Conservation (phyloP, 2,329 filamentous ascomycete genomes). For the Claviceps citrina region DNA sequence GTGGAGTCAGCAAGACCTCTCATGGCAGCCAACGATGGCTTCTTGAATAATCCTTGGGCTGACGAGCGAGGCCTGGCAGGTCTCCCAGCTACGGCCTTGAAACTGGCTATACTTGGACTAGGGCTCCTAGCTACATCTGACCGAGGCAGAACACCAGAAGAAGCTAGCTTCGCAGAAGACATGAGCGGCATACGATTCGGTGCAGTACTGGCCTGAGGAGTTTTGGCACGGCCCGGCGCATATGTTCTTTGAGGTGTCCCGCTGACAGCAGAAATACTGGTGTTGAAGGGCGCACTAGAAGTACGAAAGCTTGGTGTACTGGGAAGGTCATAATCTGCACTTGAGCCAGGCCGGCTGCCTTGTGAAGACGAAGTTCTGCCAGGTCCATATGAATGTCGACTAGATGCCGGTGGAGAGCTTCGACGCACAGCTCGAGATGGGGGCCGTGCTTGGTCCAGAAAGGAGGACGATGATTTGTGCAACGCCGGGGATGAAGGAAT, state of each 20-base stretch:
- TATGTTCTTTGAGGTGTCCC: slow-evolving; percentile 26
- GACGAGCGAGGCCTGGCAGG: slow-evolving; percentile 37
- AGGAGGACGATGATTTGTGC: slow-evolving; percentile 50
- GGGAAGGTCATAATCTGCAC: slow-evolving; percentile 30
- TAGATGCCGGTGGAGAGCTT: slow-evolving; percentile 39
- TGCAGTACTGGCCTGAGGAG: slow-evolving; percentile 13
- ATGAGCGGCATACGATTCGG: slow-evolving; percentile 11
- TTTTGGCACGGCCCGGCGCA: slow-evolving; percentile 9
- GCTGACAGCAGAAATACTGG: slow-evolving; percentile 26
- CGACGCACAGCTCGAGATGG: slow-evolving; percentile 29
- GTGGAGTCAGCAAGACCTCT: slow-evolving; percentile 9
- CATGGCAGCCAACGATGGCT: slow-evolving; percentile 33
- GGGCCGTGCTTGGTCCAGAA: slow-evolving; percentile 53
- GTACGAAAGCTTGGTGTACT: slow-evolving; percentile 24
- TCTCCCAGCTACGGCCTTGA: slow-evolving; percentile 31
- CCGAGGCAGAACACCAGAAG: slow-evolving; percentile 11
- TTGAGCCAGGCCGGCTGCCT: slow-evolving; percentile 40
- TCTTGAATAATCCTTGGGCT: slow-evolving; percentile 37
- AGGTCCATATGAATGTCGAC: slow-evolving; percentile 46
- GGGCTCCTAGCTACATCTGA: slow-evolving; percentile 17
- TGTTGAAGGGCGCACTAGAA: slow-evolving; percentile 28
- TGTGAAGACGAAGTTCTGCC: slow-evolving; percentile 33
- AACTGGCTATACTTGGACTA: slow-evolving; percentile 29
- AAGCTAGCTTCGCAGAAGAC: slow-evolving; percentile 13
- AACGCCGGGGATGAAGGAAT: slow-evolving; percentile 64